These are phyloP conservation scores for Triticum urartu DNA, from an alignment of 176 grass and related monocot genomes.

Conservation along the genomic window DNA sequence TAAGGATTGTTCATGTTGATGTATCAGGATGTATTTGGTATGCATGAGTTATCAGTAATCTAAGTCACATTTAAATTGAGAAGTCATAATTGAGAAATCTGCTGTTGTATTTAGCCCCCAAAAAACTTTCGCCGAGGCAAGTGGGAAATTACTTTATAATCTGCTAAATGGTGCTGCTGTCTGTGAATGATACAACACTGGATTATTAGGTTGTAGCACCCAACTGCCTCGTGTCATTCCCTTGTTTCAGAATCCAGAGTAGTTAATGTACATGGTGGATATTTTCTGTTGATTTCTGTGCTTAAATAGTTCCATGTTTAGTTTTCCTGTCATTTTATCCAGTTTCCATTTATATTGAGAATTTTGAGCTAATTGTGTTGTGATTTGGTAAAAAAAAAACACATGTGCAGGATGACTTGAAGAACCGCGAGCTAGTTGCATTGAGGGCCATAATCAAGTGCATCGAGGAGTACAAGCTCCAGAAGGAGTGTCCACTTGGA, in stretches of 20 bases:
- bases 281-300: background rate
- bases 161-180: background rate
- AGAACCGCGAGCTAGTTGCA: conserved; percentile 48
- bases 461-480: conserved; percentile 72
- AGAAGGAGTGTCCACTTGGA: conserved; percentile 64
- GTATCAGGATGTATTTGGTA: conserved; percentile 14
- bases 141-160: conserved; percentile 4
- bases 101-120: background rate
- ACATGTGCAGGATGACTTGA: conserved; percentile 51
- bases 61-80: background rate
- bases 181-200: background rate
- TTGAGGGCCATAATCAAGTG: conserved; percentile 63
- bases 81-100: background rate
- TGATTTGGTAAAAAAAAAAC: background rate
- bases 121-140: background rate
- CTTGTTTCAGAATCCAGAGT: background rate
- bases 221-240: background rate
- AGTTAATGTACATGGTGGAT: background rate
- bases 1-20: background rate
- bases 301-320: background rate
- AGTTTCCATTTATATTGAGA: background rate
- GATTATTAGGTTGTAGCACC: background rate
- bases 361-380: background rate
- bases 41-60: background rate
- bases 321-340: background rate